Evolutionary conservation across 2,329 filamentous ascomycete genomes (phyloP).

Genomic region (Shiraia sp.): DNA sequence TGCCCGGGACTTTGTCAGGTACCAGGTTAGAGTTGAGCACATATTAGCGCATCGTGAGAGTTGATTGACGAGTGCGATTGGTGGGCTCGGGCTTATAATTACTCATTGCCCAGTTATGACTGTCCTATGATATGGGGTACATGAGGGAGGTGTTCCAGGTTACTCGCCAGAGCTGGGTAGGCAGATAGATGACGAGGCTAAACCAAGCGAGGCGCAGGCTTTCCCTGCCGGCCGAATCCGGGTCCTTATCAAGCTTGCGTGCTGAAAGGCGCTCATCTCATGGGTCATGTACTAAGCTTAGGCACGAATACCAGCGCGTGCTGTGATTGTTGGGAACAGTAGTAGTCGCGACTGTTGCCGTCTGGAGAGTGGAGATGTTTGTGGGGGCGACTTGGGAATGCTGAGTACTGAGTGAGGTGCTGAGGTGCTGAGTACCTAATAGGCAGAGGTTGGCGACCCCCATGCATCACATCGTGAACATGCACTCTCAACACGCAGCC

Average conservation of each 20-base stretch:
- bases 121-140: slow-evolving; percentile 11
- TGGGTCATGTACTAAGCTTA: slow-evolving; percentile 17
- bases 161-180: slow-evolving; percentile 11
- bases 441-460: too few species aligned
- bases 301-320: slow-evolving; percentile 11
- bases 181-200: slow-evolving; percentile 20
- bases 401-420: too few species aligned
- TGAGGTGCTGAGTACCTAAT: too few species aligned
- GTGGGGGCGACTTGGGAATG: slow-evolving; percentile 25
- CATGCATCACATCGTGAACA: slow-evolving; percentile 10
- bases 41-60: too few species aligned
- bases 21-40: slow-evolving; percentile 2
- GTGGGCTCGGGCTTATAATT: too few species aligned
- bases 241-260: slow-evolving; percentile 30
- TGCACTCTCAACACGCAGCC: slow-evolving; percentile 8
- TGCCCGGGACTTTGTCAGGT: slow-evolving; percentile 1
- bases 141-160: slow-evolving; percentile 8
- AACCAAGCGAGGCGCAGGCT: slow-evolving; percentile 22
- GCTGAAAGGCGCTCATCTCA: slow-evolving; percentile 19
- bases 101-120: too few species aligned
- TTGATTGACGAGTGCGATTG: too few species aligned
- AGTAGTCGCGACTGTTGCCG: slow-evolving; percentile 33
- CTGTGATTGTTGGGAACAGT: slow-evolving; percentile 22
- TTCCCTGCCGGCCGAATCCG: slow-evolving; percentile 31
- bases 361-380: slow-evolving; percentile 23